phyloP scores from a whole-genome alignment of 2,329 filamentous ascomycete genomes.

The Alternaria sp. region DNA sequence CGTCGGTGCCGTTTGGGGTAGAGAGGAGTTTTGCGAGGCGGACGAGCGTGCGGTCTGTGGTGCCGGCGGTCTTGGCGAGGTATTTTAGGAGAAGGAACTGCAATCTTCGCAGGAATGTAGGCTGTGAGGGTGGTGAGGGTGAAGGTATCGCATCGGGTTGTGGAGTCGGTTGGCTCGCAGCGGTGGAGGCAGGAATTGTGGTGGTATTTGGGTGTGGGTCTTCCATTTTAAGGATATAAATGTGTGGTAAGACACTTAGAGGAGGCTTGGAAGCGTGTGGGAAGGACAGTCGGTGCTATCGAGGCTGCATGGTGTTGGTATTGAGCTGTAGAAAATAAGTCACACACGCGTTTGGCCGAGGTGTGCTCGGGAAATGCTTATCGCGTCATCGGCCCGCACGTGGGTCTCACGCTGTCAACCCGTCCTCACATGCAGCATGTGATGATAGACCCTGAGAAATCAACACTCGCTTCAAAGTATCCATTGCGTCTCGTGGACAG shows the following conservation, averaged over 20 bases:
- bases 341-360: conserved; percentile 17
- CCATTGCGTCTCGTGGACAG: not conserved
- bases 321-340: not conserved
- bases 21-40: conserved; percentile 51
- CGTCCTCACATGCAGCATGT: conserved; percentile 17
- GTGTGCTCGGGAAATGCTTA: conserved; percentile 13
- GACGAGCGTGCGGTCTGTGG: conserved; percentile 43
- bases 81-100: conserved; percentile 28
- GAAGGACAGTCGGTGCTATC: conserved; percentile 5
- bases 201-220: conserved; percentile 29
- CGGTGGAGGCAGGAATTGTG: conserved; percentile 32
- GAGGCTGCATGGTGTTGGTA: conserved; percentile 6
- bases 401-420: conserved; percentile 2
- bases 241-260: not conserved
- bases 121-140: conserved; percentile 11
- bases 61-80: conserved; percentile 27
- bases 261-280: not conserved
- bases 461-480: not conserved
- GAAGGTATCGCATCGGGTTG: conserved; percentile 18
- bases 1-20: conserved; percentile 52
- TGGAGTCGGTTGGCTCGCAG: conserved; percentile 13
- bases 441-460: conserved; percentile 11
- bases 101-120: conserved; percentile 21
- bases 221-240: conserved; percentile 18
- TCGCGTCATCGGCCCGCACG: conserved; percentile 13